Evolutionary conservation across 1,139 yeast species (phyloP).

Genomic region (Hyphopichia burtonii): DNA sequence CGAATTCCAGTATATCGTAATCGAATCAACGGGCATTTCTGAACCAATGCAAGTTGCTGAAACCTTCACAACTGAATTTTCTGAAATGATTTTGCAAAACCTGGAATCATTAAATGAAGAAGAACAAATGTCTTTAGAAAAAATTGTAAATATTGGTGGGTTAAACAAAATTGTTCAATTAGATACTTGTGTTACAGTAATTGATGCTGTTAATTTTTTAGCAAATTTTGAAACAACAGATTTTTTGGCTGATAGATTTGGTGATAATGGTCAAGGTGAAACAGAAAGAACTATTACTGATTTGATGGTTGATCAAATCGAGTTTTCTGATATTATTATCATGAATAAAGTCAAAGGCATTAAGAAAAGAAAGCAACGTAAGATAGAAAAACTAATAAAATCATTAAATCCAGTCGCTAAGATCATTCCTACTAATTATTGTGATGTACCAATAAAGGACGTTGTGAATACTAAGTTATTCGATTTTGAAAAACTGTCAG

Average conservation of each 20-base stretch:
- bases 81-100: slow-evolving; percentile 24
- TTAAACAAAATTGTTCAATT: slow-evolving; percentile 33
- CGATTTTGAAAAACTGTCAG: slow-evolving; percentile 39
- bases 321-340: slow-evolving; percentile 43
- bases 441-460: slow-evolving; percentile 31
- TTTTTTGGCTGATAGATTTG: slow-evolving; percentile 39
- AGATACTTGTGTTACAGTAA: slow-evolving; percentile 48
- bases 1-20: slow-evolving; percentile 39
- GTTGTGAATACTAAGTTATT: slow-evolving; percentile 33
- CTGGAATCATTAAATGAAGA: slow-evolving; percentile 13
- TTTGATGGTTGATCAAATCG: slow-evolving; percentile 45
- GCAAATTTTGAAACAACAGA: slow-evolving; percentile 43
- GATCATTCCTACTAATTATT: slow-evolving; percentile 30
- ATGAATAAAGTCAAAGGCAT: slow-evolving; percentile 35
- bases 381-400: slow-evolving; percentile 27
- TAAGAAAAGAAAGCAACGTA: slow-evolving; percentile 19
- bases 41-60: slow-evolving; percentile 54
- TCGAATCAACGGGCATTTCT: slow-evolving; percentile 46
- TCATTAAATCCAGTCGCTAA: slow-evolving; percentile 43
- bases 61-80: slow-evolving; percentile 43
- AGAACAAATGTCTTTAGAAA: slow-evolving; percentile 23
- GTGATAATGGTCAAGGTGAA: slow-evolving; percentile 36
- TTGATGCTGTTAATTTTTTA: slow-evolving; percentile 40
- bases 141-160: slow-evolving; percentile 38
- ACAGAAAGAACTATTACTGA: slow-evolving; percentile 44